Base-by-base conservation (phyloP, 2,329 filamentous ascomycete genomes). In the Coniella lustricola region DNA sequence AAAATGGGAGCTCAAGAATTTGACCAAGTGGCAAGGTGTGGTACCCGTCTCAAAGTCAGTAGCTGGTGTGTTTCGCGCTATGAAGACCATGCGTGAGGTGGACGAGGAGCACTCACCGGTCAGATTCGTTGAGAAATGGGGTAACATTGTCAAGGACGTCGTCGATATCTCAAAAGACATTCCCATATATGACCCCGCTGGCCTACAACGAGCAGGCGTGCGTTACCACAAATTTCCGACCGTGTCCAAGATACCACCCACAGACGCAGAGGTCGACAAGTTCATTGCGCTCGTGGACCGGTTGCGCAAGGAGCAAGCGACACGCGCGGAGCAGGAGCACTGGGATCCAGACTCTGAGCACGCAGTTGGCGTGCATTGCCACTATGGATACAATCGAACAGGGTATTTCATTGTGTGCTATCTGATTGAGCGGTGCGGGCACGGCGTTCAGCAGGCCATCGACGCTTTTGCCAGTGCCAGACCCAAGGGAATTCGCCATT, bases 1-100 rank as follows among this genome's bases (percentile, higher is more conserved):
- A 3, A 97, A 97, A 68, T 97, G 91, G 91, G 91, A 96, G 61
- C 89, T 97, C 56, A 97, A 97, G 69, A 97, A 97, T 60, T 74
- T 96, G 10, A 82, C 79, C 51, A 97, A 97, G 62, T 97, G 91
- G 91, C 79, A 87, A 64, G 81, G 81, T 16, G 85, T 94, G 1
- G 67, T 72, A 1, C 86, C 90, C 0, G 87, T 95, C 1, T 94
- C 87, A 0, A 75, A 77, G 1, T 82, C 84, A 3, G 93, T 97
- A 51, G 87, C 78, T 0, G 80, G 81, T 13, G 73, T 90, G 4
- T 96, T 96, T 62, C 82, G 87, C 21, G 90, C 89, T 3, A 85
- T 96, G 76, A 96, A 97, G 67, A 97, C 93, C 0, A 76, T 97
- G 17, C 81, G 91, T 31, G 90, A 96, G 65, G 86, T 90, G 1